Percentiles rank a stretch among this genome's conserved stretches.
Conservation (phyloP, 257 asterid genomes). For the Nicotiana attenuata region DNA sequence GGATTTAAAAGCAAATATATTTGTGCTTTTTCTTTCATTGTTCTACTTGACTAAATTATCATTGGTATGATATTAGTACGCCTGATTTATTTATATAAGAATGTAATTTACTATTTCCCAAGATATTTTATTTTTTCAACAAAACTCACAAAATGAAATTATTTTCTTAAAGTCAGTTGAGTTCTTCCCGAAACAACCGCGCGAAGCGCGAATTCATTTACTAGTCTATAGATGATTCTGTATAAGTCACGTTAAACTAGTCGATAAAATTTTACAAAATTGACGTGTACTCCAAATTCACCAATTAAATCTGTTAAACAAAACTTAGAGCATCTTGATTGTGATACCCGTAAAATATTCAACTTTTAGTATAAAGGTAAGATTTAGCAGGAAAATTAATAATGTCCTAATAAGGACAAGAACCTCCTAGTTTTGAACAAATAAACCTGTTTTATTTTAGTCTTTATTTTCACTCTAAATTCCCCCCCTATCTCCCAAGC, state of each 20-base stretch:
- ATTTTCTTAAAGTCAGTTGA: too few species aligned
- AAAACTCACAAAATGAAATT: too few species aligned
- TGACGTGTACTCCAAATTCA: conserved; percentile 9
- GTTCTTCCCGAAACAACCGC: too few species aligned
- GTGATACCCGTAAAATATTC: not conserved
- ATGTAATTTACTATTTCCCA: too few species aligned
- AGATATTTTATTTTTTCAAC: too few species aligned
- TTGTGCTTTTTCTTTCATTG: too few species aligned
- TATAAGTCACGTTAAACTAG: not conserved
- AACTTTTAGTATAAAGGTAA: not conserved
- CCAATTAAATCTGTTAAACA: not conserved
- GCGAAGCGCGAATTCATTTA: too few species aligned
- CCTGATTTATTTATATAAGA: too few species aligned
- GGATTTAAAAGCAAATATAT: too few species aligned
- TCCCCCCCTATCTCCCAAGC: not conserved
- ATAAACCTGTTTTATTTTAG: not conserved
- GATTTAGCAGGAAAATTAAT: not conserved
- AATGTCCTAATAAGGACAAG: conserved; percentile 8
- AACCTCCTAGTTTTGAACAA: conserved; percentile 1
- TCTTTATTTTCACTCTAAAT: not conserved
- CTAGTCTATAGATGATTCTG: not conserved
- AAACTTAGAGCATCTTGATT: not conserved
- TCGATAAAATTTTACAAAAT: not conserved
- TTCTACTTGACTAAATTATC: too few species aligned
- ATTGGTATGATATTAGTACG: too few species aligned